phyloP scores from a whole-genome alignment of 106 monocot species.

The Platanthera zijinensis region DNA sequence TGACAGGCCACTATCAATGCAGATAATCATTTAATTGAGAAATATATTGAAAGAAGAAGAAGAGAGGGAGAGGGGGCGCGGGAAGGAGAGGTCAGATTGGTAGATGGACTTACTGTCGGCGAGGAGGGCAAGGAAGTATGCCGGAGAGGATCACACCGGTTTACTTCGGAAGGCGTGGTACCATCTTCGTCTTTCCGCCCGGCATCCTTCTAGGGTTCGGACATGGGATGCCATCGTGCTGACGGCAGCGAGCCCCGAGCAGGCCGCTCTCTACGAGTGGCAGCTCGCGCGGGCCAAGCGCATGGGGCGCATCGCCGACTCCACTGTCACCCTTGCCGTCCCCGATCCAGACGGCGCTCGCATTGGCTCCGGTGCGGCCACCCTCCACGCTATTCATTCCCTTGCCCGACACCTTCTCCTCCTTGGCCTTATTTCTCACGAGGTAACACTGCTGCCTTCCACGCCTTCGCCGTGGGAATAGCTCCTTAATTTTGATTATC shows the following conservation, averaged over 20 bases:
- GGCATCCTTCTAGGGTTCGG: conserved; percentile 54
- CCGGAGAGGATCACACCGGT: conserved; percentile 26
- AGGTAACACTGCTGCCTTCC: background rate
- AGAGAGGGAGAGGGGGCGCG: background rate
- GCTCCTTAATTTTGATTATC: no score
- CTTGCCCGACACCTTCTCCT: conserved; percentile 47
- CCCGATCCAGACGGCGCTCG: conserved; percentile 88
- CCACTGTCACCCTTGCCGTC: conserved; percentile 75
- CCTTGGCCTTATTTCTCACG: conserved; percentile 9
- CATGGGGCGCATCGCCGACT: conserved; percentile 63
- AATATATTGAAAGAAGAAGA: no score
- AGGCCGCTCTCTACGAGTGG: conserved; percentile 85
- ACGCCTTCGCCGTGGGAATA: background rate
- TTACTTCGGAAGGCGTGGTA: conserved; percentile 79
- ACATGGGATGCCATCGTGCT: conserved; percentile 97
- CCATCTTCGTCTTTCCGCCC: conserved; percentile 82
- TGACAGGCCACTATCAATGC: no score
- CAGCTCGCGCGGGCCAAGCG: conserved; percentile 82
- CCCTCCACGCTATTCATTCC: conserved; percentile 58
- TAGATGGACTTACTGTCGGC: background rate
- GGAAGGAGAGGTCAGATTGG: background rate
- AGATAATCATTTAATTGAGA: no score
- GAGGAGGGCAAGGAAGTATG: conserved; percentile 13
- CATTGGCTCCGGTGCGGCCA: conserved; percentile 97
- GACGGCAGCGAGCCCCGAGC: conserved; percentile 92